Evolutionary conservation across 257 asterid genomes (phyloP), one percentile per base, ranked within the genome.

Genomic region (Solanum virginianum): DNA sequence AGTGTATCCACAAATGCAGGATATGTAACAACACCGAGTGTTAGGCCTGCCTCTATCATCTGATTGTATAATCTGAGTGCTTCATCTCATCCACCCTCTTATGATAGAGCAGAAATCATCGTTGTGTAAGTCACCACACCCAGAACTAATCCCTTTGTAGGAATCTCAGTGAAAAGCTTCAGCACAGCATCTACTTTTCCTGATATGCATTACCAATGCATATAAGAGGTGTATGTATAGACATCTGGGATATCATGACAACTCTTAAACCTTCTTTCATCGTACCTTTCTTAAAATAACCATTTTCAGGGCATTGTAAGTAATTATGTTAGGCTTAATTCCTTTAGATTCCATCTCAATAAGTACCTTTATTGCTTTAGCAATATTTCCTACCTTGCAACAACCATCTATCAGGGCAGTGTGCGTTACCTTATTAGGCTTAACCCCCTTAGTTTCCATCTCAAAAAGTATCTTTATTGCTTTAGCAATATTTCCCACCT

Each of bases 61-160:
- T 94, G 94, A 51, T 94, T 95, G 59, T 89, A 95, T 85, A 93
- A 88, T 62, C 84, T 56, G 66, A 94, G 94, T 84, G 98, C 98
- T 89, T 95, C 99, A 4, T 92, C 90, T 2, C 97, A 89, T 86
- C 95, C 87, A 17, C 97, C 98, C 63, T 86, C 90, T 85, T 90
- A 91, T 1, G 98, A 91, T 86, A 96, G 86, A 24, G 95, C 91
- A 11, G 93, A 89, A 80, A 95, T 93, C 84, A 95, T 74, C 18
- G 87, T 91, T 0, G 95, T 89, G 72, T 92, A 96, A 36, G 96
- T 92, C 47, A 89, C 89, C 22, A 90, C 85, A 83, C 85, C 93
- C 4, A 90, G 92, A 68, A 5, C 87, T 83, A 92, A 71, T 81
- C 89, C 88, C 90, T 86, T 89, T 5, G 5, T 59, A 22, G n/a